Evolutionary conservation across 208 protist genomes (phyloP), one percentile per base, ranked within the genome.

Genomic region (Herpetomonas tarakana): DNA sequence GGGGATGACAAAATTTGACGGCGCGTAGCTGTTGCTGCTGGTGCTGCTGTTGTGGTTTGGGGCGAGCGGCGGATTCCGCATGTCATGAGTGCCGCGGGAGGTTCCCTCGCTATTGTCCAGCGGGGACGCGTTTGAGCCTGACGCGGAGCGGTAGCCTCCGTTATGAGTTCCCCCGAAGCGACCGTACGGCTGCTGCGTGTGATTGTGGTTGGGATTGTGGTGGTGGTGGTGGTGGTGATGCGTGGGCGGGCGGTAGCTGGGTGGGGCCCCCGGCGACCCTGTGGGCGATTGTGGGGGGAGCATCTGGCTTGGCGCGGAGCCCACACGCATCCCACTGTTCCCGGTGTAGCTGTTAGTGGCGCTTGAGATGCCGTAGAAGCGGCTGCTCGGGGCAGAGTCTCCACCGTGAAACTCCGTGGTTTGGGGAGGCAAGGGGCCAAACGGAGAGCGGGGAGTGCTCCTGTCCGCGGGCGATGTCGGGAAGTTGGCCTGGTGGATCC

Each of bases 11-110:
- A 54, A 74, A 12, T 31, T 60, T 22, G 18, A 53, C 49, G 12
- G 56, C 51, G 56, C 29, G 53, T 44, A 57, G 22, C 26, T 66
- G 46, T 18, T 52, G 50, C 39, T 44, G 59, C 7, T 47, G 6
- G 6, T 31, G 46, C 46, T 55, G 54, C 39, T 49, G 29, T 26
- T n/a, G 54, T 49, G 6, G 39, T n/a, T 57, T 26, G 29, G 38
- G 52, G 58, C 19, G 52, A 21, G 26, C 38, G 22, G 29, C 3
- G 19, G 29, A 38, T 49, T n/a, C n/a, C n/a, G n/a, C n/a, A n/a
- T n/a, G n/a, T n/a, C n/a, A n/a, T n/a, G n/a, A n/a, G n/a, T n/a
- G n/a, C n/a, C n/a, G n/a, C n/a, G n/a, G n/a, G n/a, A n/a, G n/a
- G n/a, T n/a, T n/a, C n/a, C n/a, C n/a, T n/a, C n/a, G n/a, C n/a